phyloP scores from a whole-genome alignment of 305 asterid species.

The Solanum hybrid region DNA sequence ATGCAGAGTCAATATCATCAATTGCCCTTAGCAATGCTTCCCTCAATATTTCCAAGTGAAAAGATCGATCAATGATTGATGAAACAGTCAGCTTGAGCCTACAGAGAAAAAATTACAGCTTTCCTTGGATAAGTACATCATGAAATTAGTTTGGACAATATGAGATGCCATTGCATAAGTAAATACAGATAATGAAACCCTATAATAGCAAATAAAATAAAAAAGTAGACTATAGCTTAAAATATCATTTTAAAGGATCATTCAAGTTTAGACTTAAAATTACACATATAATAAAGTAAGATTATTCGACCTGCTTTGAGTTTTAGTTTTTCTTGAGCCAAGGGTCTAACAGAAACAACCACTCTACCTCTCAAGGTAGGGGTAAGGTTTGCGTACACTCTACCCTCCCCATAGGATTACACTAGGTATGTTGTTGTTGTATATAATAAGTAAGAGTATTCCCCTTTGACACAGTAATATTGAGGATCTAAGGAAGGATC shows the following conservation, averaged over 20 bases:
- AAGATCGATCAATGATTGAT: conserved; percentile 55
- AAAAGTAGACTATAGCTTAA: background rate
- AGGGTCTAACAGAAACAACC: background rate
- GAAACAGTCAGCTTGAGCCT: conserved; percentile 75
- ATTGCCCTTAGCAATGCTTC: conserved; percentile 88
- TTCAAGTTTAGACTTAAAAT: background rate
- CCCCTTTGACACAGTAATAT: background rate
- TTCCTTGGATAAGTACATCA: background rate
- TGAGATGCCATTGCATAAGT: background rate
- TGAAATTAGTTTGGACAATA: background rate
- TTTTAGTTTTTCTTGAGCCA: background rate
- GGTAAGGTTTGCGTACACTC: background rate
- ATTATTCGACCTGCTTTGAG: background rate
- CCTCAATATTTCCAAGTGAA: conserved; percentile 74
- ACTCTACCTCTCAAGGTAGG: background rate
- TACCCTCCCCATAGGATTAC: background rate
- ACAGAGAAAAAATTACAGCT: background rate
- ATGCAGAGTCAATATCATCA: conserved; percentile 66
- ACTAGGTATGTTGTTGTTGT: background rate
- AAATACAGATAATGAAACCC: background rate
- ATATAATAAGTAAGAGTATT: background rate
- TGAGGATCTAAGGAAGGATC: background rate
- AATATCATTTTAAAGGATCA: background rate
- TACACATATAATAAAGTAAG: background rate
- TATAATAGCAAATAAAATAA: background rate